Base-by-base conservation (phyloP, 2,329 filamentous ascomycete species). In the Ophiocordyceps camponoti-leonardi region DNA sequence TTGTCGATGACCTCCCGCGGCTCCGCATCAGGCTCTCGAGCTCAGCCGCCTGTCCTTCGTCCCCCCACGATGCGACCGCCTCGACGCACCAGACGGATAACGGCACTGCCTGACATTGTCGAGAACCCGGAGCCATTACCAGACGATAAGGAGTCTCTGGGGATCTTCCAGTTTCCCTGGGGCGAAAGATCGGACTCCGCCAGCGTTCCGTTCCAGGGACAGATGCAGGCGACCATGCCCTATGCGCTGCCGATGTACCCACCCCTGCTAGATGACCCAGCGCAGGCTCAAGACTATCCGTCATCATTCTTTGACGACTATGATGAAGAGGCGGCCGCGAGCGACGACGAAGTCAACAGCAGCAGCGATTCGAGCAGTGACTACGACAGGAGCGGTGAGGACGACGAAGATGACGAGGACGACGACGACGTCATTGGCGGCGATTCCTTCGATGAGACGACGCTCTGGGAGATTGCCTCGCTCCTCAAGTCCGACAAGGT, bases 151-250 rank as follows among this genome's bases (percentile, higher is more conserved):
- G 74, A 68, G 13, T 79, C 75, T 12, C 65, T 81, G 18, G 77
- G 76, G 6, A 73, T 81, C 52, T 81, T 79, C 61, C 73, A 78
- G 52, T 80, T 80, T 51, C 75, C 77, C 2, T 80, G 75, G 74
- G 77, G 77, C 14, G 76, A 80, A 59, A 71, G 61, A 52, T 80
- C 76, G 19, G 75, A 79, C 56, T 67, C 67, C 45, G 69, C 70
- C 11, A 70, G 60, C 26, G 56, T 69, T 46, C 65, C 61, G 23
- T 23, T 47, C 20, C 35, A 18, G 13, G 37, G 30, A 14, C 44
- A 42, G 4, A 39, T 39, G 11, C 43, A 3, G n/a, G 23, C 71
- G 7, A 70, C 70, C 2, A 72, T 69, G 16, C 11, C 49, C 8
- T 42, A 41, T 13, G 44, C 45, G 5, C 22, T 40, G 10, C 45